These are phyloP conservation scores for Xylaria flabelliformis DNA, from an alignment of 495 filamentous ascomycete species.

Conservation along the genomic window DNA sequence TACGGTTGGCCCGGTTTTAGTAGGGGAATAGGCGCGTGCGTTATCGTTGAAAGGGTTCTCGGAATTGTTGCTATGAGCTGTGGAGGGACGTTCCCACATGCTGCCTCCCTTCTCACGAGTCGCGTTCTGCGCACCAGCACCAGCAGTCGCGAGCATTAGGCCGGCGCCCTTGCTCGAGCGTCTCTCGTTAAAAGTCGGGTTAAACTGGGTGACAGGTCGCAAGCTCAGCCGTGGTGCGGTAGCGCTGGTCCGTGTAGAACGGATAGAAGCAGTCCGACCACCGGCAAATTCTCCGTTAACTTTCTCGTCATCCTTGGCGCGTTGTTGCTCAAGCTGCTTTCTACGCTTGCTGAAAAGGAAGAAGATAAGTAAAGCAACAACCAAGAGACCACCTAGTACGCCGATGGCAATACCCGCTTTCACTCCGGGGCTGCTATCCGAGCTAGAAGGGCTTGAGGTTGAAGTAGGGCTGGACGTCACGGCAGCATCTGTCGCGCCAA, in stretches of 20 bases:
- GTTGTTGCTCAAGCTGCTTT: conserved; percentile 56
- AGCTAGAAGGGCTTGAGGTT: conserved; percentile 35
- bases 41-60: conserved; percentile 60
- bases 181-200: conserved; percentile 66
- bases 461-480: conserved; percentile 40
- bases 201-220: conserved; percentile 86
- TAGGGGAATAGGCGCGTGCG: conserved; percentile 43
- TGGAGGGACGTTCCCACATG: conserved; percentile 48
- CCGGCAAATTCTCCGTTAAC: conserved; percentile 51
- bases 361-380: conserved; percentile 67
- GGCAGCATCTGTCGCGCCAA: conserved; percentile 32
- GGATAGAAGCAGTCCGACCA: conserved; percentile 35
- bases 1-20: conserved; percentile 39
- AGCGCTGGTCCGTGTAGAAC: conserved; percentile 44
- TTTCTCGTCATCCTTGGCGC: conserved; percentile 65
- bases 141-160: conserved; percentile 47
- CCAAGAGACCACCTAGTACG: conserved; percentile 66
- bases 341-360: conserved; percentile 71
- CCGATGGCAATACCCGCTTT: conserved; percentile 88
- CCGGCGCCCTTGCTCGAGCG: conserved; percentile 57
- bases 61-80: conserved; percentile 53
- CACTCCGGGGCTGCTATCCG: conserved; percentile 63
- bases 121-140: conserved; percentile 37
- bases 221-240: conserved; percentile 79
- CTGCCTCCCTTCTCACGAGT: conserved; percentile 29